Evolutionary conservation across 352 stramenopile species (phyloP).

Genomic region (Globisporangium viniferum): DNA sequence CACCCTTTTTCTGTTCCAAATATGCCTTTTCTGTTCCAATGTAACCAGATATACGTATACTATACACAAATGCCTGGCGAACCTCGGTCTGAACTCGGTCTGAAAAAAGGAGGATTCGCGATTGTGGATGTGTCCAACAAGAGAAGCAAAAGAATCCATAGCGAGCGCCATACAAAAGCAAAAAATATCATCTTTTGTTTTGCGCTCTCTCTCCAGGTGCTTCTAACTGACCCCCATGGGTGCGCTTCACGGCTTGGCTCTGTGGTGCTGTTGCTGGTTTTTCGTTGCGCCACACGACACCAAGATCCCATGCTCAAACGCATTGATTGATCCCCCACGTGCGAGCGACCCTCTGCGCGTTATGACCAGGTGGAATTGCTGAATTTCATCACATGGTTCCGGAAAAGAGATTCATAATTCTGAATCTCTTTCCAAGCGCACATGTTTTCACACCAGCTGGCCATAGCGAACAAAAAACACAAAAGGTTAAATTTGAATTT

Average conservation of each 20-base stretch:
- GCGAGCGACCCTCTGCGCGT: not conserved
- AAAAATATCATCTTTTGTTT: constrained; percentile 1
- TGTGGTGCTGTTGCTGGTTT: too few species aligned
- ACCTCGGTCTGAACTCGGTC: not conserved
- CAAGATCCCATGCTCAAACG: too few species aligned
- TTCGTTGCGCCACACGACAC: too few species aligned
- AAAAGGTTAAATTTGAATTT: too few species aligned
- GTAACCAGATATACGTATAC: too few species aligned
- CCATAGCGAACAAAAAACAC: not conserved
- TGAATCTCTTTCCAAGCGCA: not conserved
- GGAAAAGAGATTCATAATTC: not conserved
- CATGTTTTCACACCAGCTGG: not conserved
- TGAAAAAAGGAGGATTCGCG: not conserved
- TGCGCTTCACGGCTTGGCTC: too few species aligned
- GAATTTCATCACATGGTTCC: not conserved
- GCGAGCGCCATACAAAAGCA: too few species aligned
- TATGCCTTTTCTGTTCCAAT: too few species aligned
- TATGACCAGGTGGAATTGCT: not conserved
- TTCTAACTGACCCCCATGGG: too few species aligned
- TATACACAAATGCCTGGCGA: too few species aligned
- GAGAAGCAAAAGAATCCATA: not conserved
- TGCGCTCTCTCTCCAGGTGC: too few species aligned
- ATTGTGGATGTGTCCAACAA: not conserved
- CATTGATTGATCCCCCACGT: not conserved
- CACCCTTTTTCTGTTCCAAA: too few species aligned